Percentiles rank a stretch among this genome's conserved stretches.
Evolutionary conservation across 176 grass and related monocot species (phyloP).

Genomic region (Zea luxurians): DNA sequence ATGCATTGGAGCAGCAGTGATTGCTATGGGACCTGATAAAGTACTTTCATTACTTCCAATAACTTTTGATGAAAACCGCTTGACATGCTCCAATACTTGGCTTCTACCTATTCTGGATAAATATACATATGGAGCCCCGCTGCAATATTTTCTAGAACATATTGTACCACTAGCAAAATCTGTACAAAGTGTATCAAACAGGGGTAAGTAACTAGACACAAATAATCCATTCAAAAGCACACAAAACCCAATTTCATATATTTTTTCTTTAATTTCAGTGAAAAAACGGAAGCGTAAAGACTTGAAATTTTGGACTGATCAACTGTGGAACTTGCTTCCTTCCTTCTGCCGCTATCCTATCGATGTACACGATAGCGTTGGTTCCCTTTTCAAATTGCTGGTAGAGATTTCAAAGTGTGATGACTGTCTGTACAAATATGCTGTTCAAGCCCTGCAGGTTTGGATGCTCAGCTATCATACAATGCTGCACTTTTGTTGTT

Average conservation of each 20-base stretch:
- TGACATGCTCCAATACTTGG: conserved; percentile 83
- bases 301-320: conserved; percentile 51
- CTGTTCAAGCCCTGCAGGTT: conserved; percentile 79
- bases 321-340: conserved; percentile 83
- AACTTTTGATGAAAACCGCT: conserved; percentile 56
- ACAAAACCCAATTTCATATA: conserved; percentile 18
- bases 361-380: conserved; percentile 64
- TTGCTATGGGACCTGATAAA: conserved; percentile 83
- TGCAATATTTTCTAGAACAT: conserved; percentile 68
- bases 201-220: conserved; percentile 47
- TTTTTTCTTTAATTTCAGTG: conserved; percentile 59
- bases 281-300: conserved; percentile 48
- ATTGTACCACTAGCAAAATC: conserved; percentile 70
- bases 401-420: conserved; percentile 53
- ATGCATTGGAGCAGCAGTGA: conserved; percentile 79
- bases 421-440: conserved; percentile 56
- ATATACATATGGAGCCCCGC: conserved; percentile 56
- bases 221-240: conserved; percentile 28
- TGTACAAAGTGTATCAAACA: conserved; percentile 51
- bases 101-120: conserved; percentile 87
- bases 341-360: conserved; percentile 76
- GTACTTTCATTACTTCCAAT: conserved; percentile 69
- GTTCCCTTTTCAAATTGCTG: conserved; percentile 67
- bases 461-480: conserved; percentile 31
- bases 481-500: conserved; percentile 27